phyloP scores from a whole-genome alignment of 257 asterid species.

The Anisodus tanguticus region DNA sequence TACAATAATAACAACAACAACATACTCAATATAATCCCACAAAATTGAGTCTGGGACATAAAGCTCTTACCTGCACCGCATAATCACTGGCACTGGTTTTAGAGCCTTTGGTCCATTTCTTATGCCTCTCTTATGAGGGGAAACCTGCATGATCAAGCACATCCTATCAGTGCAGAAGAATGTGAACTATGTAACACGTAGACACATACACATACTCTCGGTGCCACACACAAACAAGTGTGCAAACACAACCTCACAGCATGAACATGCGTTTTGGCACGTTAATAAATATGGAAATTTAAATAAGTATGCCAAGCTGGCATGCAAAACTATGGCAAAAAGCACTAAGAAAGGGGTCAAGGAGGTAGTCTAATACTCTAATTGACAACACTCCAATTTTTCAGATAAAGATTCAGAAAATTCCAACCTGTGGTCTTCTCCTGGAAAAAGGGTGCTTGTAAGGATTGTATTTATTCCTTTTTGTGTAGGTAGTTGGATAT shows the following conservation, averaged over 20 bases:
- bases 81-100: conserved; percentile 92
- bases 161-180: conserved; percentile 22
- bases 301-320: neutral
- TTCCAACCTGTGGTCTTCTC: neutral
- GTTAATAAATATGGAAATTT: conserved; percentile 16
- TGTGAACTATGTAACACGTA: neutral
- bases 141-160: conserved; percentile 54
- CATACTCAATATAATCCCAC: too few species aligned
- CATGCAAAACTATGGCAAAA: conserved; percentile 8
- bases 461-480: neutral
- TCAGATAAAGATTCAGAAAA: neutral
- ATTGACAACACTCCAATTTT: neutral
- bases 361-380: neutral
- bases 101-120: conserved; percentile 98
- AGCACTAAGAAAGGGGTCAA: neutral
- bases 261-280: neutral
- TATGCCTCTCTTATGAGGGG: conserved; percentile 86
- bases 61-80: conserved; percentile 86
- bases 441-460: neutral
- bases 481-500: conserved; percentile 11
- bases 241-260: neutral
- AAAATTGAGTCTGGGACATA: neutral
- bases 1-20: too few species aligned
- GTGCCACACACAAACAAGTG: neutral
- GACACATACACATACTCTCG: neutral